A percentile compares a stretch with the other conserved stretches of the same genome.
These are phyloP conservation scores for Triticum aestivum DNA, from an alignment of 176 grass and related monocot genomes.

Conservation along the genomic window IWGSC_CS_RefSeq_v2.1 NC_057808.1:56340669-56341168, in stretches of 20 bases:
- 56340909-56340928: constrained; percentile 73
- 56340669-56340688: constrained; percentile 83
- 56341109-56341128: not conserved
- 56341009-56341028: constrained; percentile 54
- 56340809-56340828: constrained; percentile 21
- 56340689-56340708: constrained; percentile 86
- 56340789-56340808: constrained; percentile 91
- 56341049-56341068: constrained; percentile 61
- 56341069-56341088: not conserved
- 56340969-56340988: constrained; percentile 69
- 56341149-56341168: not conserved
- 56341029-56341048: constrained; percentile 68
- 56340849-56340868: not conserved
- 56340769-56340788: constrained; percentile 80
- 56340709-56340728: constrained; percentile 64
- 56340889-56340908: constrained; percentile 22
- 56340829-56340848: constrained; percentile 10
- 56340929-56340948: constrained; percentile 61
- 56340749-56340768: constrained; percentile 69
- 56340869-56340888: constrained; percentile 4
- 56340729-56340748: constrained; percentile 88
- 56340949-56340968: constrained; percentile 63
- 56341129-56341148: not conserved
- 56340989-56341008: constrained; percentile 72
- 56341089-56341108: not conserved